A percentile compares a stretch with the other conserved stretches of the same genome.
These are phyloP conservation scores for Zhuliangozyma parablackwelliae DNA, from an alignment of 1,139 yeast species.

Conservation along the genomic window DNA sequence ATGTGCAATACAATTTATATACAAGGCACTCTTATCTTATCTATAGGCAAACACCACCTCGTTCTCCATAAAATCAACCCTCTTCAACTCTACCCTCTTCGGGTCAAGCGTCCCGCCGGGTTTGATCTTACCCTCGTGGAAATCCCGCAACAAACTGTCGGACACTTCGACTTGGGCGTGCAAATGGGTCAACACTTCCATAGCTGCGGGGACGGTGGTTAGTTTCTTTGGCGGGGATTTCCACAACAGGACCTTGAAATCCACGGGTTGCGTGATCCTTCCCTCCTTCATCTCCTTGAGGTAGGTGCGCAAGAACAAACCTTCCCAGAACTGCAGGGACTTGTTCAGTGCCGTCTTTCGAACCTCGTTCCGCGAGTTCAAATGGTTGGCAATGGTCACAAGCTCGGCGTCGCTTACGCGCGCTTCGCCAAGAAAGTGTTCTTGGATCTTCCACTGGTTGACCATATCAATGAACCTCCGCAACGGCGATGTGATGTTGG, in stretches of 20 bases:
- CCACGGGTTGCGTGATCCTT: constrained; percentile 16
- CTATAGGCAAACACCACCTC: constrained; percentile 20
- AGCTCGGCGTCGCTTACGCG: constrained; percentile 2
- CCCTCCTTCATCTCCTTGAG: constrained; percentile 14
- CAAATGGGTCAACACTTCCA: constrained; percentile 25
- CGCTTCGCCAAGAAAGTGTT: constrained; percentile 12
- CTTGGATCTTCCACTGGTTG: constrained; percentile 59
- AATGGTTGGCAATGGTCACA: constrained; percentile 3
- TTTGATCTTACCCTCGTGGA: constrained; percentile 15
- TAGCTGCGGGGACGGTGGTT: constrained; percentile 18
- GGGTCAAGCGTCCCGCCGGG: constrained; percentile 22
- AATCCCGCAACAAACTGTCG: constrained; percentile 16
- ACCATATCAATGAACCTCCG: constrained; percentile 81
- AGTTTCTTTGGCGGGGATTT: constrained; percentile 26
- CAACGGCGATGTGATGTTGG: constrained; percentile 85
- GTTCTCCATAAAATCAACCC: constrained; percentile 32
- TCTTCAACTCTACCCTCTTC: constrained; percentile 16
- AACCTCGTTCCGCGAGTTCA: constrained; percentile 11
- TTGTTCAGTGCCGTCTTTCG: constrained; percentile 21
- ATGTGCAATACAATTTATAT: too few species aligned
- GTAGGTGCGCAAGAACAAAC: constrained; percentile 30
- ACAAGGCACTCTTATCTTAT: not conserved
- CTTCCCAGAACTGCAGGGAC: constrained; percentile 37
- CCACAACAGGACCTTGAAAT: constrained; percentile 20
- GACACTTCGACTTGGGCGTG: constrained; percentile 22